Evolutionary conservation across 495 filamentous ascomycete species (phyloP), one percentile per base, ranked within the genome.

Genomic region (Baudoinia panamericana): DNA sequence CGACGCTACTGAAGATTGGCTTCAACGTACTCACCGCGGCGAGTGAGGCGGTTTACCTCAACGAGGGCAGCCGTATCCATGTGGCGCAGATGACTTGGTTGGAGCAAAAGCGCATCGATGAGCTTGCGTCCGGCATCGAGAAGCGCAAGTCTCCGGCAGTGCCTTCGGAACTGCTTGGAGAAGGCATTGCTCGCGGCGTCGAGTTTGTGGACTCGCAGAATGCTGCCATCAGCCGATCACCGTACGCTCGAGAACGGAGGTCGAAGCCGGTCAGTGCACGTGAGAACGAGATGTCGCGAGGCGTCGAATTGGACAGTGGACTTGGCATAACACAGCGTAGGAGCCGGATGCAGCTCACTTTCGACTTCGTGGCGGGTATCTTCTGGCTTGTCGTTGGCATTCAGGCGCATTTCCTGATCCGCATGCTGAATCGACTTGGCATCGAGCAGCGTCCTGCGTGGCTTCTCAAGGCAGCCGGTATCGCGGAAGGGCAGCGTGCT

Each of bases 1-100:
- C 83, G 0, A 78, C 84, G 0, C 67, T 96, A 6, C 70, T 96
- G 12, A 78, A 84, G 34, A 69, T 82, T 23, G 90, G 90, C 0
- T 96, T 93, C 50, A 72, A 73, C 13, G 76, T 84, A 25, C 71
- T 96, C 34, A 93, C 84, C 1, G 84, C 88, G 48, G 90, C 92
- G 0, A 92, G 82, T 45, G 85, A 96, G 56, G 88, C 90, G 0
- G 92, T 96, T 0, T 97, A 92, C 55, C 68, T 97, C 16, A 88
- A 93, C 37, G 90, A 96, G 62, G 85, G 86, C 10, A 70, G 71
- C 20, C 63, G 64, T n/a, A 75, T 97, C 16, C 72, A 73, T 34
- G 65, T 93, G 8, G 71, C 75, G 26, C 64, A 65, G n/a, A 76
- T 77, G 64, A 96, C 92, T 0, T 97, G 90, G 90, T 64, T 97